Evolutionary conservation across 805 yeast genomes (phyloP).

Genomic region (Zygosaccharomyces bisporus): DNA sequence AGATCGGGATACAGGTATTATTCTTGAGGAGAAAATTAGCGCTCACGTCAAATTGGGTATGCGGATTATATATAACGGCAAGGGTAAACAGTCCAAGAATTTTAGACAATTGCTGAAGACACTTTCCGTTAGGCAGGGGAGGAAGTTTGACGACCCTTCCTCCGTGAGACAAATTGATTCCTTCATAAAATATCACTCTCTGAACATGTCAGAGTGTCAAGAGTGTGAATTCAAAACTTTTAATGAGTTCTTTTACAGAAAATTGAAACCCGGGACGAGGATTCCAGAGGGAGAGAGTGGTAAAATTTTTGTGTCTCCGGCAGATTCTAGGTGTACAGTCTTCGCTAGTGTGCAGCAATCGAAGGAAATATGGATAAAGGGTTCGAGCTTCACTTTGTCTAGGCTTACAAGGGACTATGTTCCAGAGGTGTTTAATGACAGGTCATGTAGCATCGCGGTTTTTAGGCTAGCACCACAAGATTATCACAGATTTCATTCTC

Average conservation of each 20-base stretch:
- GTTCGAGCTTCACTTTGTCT: slow-evolving; percentile 63
- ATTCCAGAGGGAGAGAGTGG: slow-evolving; percentile 56
- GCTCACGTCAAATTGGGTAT: slow-evolving; percentile 86
- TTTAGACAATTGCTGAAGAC: slow-evolving; percentile 58
- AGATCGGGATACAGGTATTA: slow-evolving; percentile 81
- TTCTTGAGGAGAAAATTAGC: slow-evolving; percentile 91
- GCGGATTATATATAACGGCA: slow-evolving; percentile 73
- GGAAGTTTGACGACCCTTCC: slow-evolving; percentile 67
- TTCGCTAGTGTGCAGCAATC: slow-evolving; percentile 60
- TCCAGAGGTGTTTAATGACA: slow-evolving; percentile 41
- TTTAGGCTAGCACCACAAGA: slow-evolving; percentile 96
- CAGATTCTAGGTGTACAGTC: slow-evolving; percentile 81
- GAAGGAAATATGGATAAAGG: slow-evolving; percentile 84
- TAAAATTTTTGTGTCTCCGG: slow-evolving; percentile 64
- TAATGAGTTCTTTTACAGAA: slow-evolving; percentile 85
- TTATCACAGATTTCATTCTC: slow-evolving; percentile 89
- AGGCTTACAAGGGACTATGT: slow-evolving; percentile 45
- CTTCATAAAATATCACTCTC: slow-evolving; percentile 77
- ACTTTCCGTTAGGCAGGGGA: slow-evolving; percentile 76
- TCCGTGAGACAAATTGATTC: slow-evolving; percentile 68
- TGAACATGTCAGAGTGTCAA: slow-evolving; percentile 72
- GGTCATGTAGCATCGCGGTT: slow-evolving; percentile 62
- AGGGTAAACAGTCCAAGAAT: slow-evolving; percentile 53
- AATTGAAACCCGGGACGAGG: slow-evolving; percentile 67
- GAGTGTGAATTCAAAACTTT: slow-evolving; percentile 58